Evolutionary conservation across 2,329 filamentous ascomycete genomes (phyloP).

Genomic region (Penicillium palitans): DNA sequence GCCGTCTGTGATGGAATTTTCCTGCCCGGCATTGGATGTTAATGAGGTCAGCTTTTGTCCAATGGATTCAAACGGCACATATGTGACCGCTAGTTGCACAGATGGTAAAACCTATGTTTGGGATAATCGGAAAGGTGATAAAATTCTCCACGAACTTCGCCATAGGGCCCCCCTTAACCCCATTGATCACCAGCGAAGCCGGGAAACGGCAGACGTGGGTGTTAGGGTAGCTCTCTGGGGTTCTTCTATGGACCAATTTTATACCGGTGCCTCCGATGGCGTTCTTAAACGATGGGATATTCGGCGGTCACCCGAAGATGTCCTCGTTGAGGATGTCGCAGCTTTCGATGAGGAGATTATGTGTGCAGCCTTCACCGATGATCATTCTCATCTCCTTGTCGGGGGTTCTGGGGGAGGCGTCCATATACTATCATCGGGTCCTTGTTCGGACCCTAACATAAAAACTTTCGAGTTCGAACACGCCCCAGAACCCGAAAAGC

Average conservation of each 20-base stretch:
- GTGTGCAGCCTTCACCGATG: constrained; percentile 58
- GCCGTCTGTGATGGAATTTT: constrained; percentile 45
- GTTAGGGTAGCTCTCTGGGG: constrained; percentile 61
- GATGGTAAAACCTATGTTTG: constrained; percentile 61
- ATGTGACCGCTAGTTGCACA: constrained; percentile 61
- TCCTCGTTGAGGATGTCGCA: constrained; percentile 53
- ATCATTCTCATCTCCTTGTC: constrained; percentile 56
- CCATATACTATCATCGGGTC: constrained; percentile 50
- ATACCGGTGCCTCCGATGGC: constrained; percentile 63
- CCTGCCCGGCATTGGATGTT: constrained; percentile 61
- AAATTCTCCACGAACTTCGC: constrained; percentile 50
- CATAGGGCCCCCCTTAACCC: constrained; percentile 56
- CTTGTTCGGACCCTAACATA: constrained; percentile 25
- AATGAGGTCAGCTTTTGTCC: constrained; percentile 59
- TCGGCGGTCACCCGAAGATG: constrained; percentile 52
- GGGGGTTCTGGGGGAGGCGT: constrained; percentile 59
- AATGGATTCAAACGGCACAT: constrained; percentile 37
- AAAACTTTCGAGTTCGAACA: constrained; percentile 28
- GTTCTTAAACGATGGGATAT: constrained; percentile 62
- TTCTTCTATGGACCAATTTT: constrained; percentile 52
- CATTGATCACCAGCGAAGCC: constrained; percentile 38
- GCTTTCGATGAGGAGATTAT: constrained; percentile 56
- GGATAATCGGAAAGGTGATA: constrained; percentile 53
- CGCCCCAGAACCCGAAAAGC: constrained; percentile 16
- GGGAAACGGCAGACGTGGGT: constrained; percentile 58